Evolutionary conservation across 139 green algal species (phyloP).

Genomic region (Helicosporidium sp.): DNA sequence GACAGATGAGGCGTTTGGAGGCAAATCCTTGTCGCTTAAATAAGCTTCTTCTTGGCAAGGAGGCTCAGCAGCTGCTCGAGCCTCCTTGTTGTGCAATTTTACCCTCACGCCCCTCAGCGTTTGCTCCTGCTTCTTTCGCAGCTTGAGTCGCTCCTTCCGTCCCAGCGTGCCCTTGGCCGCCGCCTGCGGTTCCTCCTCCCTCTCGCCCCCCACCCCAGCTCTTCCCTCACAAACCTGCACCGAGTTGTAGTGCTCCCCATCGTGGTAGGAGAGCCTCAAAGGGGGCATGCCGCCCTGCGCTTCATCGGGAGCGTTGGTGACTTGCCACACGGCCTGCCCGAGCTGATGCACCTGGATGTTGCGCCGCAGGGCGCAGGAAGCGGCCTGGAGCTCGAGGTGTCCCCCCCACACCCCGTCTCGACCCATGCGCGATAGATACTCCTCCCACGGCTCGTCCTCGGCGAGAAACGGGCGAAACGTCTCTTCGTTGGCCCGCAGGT

Average conservation of each 20-base stretch:
- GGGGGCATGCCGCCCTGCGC: background rate
- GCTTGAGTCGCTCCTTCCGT: slow-evolving; percentile 4
- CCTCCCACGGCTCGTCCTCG: slow-evolving; percentile 31
- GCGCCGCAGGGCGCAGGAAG: slow-evolving; percentile 9
- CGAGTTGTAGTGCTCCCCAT: slow-evolving; percentile 38
- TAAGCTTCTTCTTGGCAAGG: no score
- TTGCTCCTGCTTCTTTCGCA: slow-evolving; percentile 8
- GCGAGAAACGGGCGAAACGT: slow-evolving; percentile 39
- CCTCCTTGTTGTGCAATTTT: no score
- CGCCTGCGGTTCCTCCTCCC: no score
- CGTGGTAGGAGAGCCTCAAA: slow-evolving; percentile 31
- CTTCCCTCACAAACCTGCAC: slow-evolving; percentile 10
- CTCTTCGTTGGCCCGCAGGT: slow-evolving; percentile 14
- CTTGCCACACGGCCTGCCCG: slow-evolving; percentile 18
- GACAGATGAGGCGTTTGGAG: no score
- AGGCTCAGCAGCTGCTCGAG: no score
- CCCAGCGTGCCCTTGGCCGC: no score
- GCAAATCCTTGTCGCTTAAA: no score
- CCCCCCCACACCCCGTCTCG: slow-evolving; percentile 30
- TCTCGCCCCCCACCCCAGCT: no score
- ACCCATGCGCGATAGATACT: slow-evolving; percentile 32
- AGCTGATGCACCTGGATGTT: slow-evolving; percentile 33
- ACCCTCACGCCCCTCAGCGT: no score
- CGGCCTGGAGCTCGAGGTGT: slow-evolving; percentile 37
- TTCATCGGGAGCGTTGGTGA: slow-evolving; percentile 3